Base-by-base conservation (phyloP, 1,284 basidiomycete genomes). In the Anthracocystis setariae region DNA sequence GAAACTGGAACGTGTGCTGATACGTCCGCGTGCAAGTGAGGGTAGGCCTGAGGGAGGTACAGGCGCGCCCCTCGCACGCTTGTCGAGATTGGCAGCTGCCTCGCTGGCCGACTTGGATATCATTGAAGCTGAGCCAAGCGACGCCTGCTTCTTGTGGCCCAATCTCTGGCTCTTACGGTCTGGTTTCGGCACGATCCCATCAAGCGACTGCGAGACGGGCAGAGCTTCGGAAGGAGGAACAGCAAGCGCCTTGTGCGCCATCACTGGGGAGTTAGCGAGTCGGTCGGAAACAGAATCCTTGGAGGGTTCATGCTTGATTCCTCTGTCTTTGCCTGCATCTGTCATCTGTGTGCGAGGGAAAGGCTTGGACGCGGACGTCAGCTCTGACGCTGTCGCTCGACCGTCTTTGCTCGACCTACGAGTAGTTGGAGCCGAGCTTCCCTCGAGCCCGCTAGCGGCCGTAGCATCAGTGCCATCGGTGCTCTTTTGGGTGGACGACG, bases 261-360 rank as follows among this genome's bases (percentile, higher is more conserved):
- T 56, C 45, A 59, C 63, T n/a, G 63, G 63, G 3, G 63, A 60
- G 32, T 66, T 56, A 24, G 63, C 63, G n/a, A 66, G 63, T 27
- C 44, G 63, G 8, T 54, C 52, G 13, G 59, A 66, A 20, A 66
- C 47, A 9, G 63, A 33, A 5, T 47, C 55, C 23, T 44, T 49
- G 0, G 44, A 12, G 29, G 29, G 5, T 5, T 12, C 7, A 29
- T 29, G 29, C 12, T 29, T 29, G 29, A 29, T 21, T 51, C 51
- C 13, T 50, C 46, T 13, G 15, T 29, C 29, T 7, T 7, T 12
- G 29, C 29, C 29, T 29, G 29, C 29, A 29, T 12, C 29, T 29
- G 7, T 29, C 29, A n/a, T 12, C 29, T 29, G 29, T 12, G 29
- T 12, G 29, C 12, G 29, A 29, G 29, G 12, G 5, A 12, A 5